Evolutionary conservation across 1,139 yeast genomes (phyloP), one percentile per base, ranked within the genome.

Genomic region (Saccharomycopsis hybrid): DNA sequence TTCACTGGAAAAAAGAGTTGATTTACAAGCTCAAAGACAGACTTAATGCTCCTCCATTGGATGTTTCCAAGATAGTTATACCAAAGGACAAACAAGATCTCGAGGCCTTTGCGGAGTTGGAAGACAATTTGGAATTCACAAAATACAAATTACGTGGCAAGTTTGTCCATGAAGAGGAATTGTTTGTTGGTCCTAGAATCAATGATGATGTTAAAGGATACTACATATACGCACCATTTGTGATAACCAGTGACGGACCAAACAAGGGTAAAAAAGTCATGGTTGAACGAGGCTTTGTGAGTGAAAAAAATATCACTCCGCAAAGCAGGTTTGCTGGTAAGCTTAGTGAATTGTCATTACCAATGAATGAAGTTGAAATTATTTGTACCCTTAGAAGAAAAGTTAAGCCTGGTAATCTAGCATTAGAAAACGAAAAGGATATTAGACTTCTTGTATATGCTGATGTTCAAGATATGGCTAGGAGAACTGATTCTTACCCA

Each of bases 241-340:
- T 44, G 9, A 52, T 52, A 18, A 52, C 55, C 25, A 31, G 45
- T 28, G 75, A 80, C 30, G 77, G 95, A 54, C 71, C 78, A 9
- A 80, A 80, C 57, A 95, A 95, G 11, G 87, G 87, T 0, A 83
- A 83, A 7, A 73, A 70, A 50, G 70, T 90, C 30, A 71, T 92
- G 51, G 76, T 92, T 35, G 95, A 88, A 64, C 77, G 99, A 58
- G 99, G 99, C 5, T 92, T 97, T 96, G 81, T 92, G 44, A 71
- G 79, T 35, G 88, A 85, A 58, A 84, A 81, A 18, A 80, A 78
- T 57, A 82, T 85, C 4, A 71, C 80, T 30, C 95, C 94, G 33
- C 67, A 71, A 8, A 67, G 72, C 4, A 76, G 98, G 59, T 33
- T 30, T 8, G 30, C 44, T 7, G 28, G 35, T 5, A 76, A 71